These are phyloP conservation scores for Flaveria linearis DNA, from an alignment of 129 eudicot species.

Conservation along the genomic window DNA sequence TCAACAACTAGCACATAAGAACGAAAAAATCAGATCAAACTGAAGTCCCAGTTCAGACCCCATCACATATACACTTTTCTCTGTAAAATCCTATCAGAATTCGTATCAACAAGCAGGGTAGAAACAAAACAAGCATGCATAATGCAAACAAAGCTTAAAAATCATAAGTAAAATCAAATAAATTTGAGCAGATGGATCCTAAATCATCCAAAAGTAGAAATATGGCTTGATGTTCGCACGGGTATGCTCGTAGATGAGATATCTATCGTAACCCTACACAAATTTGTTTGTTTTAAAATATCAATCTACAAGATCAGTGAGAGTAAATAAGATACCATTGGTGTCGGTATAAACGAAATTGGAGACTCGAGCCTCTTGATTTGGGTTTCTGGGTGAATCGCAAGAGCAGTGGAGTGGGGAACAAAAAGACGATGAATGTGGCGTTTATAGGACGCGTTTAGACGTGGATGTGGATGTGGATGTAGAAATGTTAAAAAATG, in stretches of 20 bases:
- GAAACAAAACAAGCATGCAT: not conserved
- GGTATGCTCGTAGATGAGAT: not conserved
- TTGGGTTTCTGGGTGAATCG: conserved; percentile 1
- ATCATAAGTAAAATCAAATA: not conserved
- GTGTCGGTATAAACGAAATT: not conserved
- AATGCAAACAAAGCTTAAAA: not conserved
- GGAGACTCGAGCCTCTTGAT: not conserved
- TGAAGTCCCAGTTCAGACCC: not conserved
- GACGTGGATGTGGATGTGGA: not conserved
- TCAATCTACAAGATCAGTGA: not conserved
- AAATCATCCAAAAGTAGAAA: not conserved
- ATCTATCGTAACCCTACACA: not conserved
- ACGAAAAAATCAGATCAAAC: not conserved
- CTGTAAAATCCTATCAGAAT: not conserved
- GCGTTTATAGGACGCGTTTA: conserved; percentile 24
- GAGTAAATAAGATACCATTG: conserved; percentile 18
- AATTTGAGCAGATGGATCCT: not conserved
- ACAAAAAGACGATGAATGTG: conserved; percentile 4
- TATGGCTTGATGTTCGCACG: too few species aligned
- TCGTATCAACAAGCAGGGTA: not conserved
- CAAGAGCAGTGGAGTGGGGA: too few species aligned
- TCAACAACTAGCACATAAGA: not conserved
- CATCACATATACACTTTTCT: not conserved
- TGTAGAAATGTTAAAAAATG: not conserved
- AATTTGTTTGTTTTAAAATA: not conserved